A percentile compares a stretch with the other conserved stretches of the same genome.
Evolutionary conservation across 2,329 filamentous ascomycete genomes (phyloP).

Genomic region (Hansfordia pulvinata): DNA sequence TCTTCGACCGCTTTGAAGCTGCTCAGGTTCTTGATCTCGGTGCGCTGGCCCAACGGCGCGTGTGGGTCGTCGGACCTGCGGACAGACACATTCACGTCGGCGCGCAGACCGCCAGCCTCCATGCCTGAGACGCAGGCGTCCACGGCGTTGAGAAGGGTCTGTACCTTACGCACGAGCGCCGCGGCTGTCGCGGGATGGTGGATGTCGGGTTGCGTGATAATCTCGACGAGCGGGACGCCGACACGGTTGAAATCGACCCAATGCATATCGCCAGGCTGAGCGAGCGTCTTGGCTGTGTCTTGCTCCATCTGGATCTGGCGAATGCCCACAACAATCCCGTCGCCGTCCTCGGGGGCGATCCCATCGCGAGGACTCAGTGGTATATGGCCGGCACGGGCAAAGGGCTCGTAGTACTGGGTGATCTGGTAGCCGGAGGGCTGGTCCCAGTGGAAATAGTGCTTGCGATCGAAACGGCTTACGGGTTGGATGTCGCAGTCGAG

Average conservation of each 20-base stretch:
- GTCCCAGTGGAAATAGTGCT: conserved; percentile 99
- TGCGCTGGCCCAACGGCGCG: conserved; percentile 59
- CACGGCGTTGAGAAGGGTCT: conserved; percentile 63
- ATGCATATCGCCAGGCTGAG: conserved; percentile 57
- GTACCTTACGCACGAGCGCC: conserved; percentile 78
- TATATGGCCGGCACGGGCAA: conserved; percentile 59
- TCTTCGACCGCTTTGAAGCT: conserved; percentile 94
- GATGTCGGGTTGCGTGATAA: conserved; percentile 84
- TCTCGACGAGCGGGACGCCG: conserved; percentile 81
- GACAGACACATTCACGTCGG: conserved; percentile 92
- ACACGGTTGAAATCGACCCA: conserved; percentile 92
- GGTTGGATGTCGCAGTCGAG: conserved; percentile 67
- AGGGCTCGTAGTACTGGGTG: conserved; percentile 79
- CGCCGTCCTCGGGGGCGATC: conserved; percentile 60
- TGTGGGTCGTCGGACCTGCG: conserved; percentile 35
- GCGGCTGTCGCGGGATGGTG: conserved; percentile 80
- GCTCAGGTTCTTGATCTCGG: conserved; percentile 94
- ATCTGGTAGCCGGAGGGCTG: conserved; percentile 96
- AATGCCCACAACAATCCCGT: conserved; percentile 63
- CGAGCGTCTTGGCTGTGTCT: conserved; percentile 88
- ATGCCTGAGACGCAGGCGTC: conserved; percentile 84
- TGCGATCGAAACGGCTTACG: conserved; percentile 79
- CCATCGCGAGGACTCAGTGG: conserved; percentile 62
- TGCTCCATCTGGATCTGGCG: conserved; percentile 96
- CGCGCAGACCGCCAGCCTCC: conserved; percentile 81